phyloP scores from a whole-genome alignment of 176 grass and related monocot species.

The Lolium multiflorum region DNA sequence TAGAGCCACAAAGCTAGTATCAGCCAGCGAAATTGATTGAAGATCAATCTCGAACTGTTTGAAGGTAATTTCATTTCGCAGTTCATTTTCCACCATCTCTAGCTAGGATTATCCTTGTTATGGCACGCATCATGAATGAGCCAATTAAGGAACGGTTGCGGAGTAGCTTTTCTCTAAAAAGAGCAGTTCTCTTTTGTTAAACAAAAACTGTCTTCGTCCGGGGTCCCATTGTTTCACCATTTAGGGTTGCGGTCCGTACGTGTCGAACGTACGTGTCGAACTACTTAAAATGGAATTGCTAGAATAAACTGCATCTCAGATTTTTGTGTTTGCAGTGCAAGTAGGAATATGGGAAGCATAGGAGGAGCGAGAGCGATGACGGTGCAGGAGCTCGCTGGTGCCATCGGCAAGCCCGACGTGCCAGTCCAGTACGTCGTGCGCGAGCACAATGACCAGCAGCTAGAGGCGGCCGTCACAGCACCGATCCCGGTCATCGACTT shows the following conservation, averaged over 20 bases:
- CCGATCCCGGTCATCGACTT: conserved; percentile 52
- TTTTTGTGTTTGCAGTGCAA: neutral
- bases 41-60: neutral
- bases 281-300: neutral
- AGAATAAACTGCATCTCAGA: neutral
- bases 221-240: too few species aligned
- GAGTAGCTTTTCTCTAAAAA: too few species aligned
- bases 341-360: neutral
- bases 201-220: too few species aligned
- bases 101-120: neutral
- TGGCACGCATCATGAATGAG: neutral
- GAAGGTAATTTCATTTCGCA: neutral
- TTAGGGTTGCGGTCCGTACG: neutral
- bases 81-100: too few species aligned
- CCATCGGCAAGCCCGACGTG: neutral
- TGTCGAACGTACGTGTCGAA: neutral
- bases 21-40: neutral
- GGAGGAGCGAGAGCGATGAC: neutral
- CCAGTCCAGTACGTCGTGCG: conserved; percentile 47
- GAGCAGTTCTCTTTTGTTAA: too few species aligned
- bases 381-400: conserved; percentile 47
- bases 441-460: neutral
- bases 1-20: neutral
- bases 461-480: neutral
- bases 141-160: too few species aligned